A percentile compares a stretch with the other conserved stretches of the same genome.
Evolutionary conservation across 768 basidiomycete species (phyloP).

Genomic region (Fistulinella prunicolor): DNA sequence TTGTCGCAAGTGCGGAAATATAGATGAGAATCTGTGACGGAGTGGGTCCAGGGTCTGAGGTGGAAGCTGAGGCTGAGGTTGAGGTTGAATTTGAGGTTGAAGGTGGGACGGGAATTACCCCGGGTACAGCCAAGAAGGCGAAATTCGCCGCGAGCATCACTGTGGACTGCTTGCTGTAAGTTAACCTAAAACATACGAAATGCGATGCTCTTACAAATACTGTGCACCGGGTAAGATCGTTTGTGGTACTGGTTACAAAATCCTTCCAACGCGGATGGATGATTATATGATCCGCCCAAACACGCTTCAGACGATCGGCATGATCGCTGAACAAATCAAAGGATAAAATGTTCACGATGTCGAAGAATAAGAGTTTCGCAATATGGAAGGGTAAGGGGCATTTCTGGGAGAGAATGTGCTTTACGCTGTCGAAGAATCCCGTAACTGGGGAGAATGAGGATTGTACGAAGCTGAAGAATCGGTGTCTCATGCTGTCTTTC

Average conservation of each 20-base stretch:
- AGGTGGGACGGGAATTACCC: slow-evolving; percentile 18
- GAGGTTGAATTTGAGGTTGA: too few species aligned
- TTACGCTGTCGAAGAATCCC: too few species aligned
- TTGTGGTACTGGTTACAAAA: slow-evolving; percentile 39
- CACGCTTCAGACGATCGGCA: slow-evolving; percentile 36
- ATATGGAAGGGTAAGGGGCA: too few species aligned
- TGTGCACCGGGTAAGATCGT: slow-evolving; percentile 47
- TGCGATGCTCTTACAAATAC: slow-evolving; percentile 38
- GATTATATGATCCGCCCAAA: slow-evolving; percentile 45
- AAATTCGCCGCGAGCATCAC: slow-evolving; percentile 54
- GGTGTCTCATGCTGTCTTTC: too few species aligned
- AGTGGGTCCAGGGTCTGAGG: background rate
- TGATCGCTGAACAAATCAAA: slow-evolving; percentile 48
- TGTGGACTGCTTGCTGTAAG: slow-evolving; percentile 36
- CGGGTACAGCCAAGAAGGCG: slow-evolving; percentile 49
- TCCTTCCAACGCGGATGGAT: slow-evolving; percentile 36
- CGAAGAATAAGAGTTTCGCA: too few species aligned
- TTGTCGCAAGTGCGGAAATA: slow-evolving; percentile 30
- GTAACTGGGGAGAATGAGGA: too few species aligned
- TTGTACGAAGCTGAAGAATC: too few species aligned
- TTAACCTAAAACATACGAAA: background rate
- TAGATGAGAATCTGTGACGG: slow-evolving; percentile 29
- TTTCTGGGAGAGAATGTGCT: too few species aligned
- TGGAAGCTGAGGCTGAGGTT: too few species aligned
- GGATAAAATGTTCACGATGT: slow-evolving; percentile 25